Evolutionary conservation across 2,329 filamentous ascomycete species (phyloP).

Genomic region (Paecilomyces dactylethromorphus): DNA sequence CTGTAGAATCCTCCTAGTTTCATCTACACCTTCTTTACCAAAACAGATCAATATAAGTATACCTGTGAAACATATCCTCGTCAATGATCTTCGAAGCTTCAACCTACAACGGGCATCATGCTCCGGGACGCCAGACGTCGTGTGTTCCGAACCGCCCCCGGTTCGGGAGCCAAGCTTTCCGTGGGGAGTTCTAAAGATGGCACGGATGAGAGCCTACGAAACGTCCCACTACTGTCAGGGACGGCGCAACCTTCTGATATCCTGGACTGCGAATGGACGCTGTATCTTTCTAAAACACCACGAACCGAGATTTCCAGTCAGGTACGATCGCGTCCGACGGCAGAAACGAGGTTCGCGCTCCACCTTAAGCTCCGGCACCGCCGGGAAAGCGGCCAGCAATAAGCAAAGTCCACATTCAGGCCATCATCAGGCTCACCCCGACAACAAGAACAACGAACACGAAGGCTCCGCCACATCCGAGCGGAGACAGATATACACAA

Average conservation of each 20-base stretch:
- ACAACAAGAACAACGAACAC: neutral
- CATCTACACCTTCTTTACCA: neutral
- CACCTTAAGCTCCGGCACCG: neutral
- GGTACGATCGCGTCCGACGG: neutral
- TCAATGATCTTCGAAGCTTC: neutral
- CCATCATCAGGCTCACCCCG: no score
- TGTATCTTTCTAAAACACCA: conserved; percentile 14
- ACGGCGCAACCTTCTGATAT: no score
- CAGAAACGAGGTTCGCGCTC: neutral
- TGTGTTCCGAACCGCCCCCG: neutral
- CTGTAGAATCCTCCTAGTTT: neutral
- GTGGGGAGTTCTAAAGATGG: neutral
- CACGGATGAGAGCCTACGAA: neutral
- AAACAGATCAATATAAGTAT: neutral
- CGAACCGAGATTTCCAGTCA: conserved; percentile 6
- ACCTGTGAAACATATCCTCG: neutral
- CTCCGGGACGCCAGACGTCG: neutral
- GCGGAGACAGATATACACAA: neutral
- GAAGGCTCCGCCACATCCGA: neutral
- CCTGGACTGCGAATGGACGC: neutral
- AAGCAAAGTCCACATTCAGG: neutral
- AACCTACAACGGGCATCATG: neutral
- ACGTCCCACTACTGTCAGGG: no score
- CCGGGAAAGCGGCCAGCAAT: neutral
- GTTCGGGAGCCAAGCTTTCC: neutral